Evolutionary conservation across 306 rosid species (phyloP), one percentile per base, ranked within the genome.

Genomic region (Glycine latifolia): DNA sequence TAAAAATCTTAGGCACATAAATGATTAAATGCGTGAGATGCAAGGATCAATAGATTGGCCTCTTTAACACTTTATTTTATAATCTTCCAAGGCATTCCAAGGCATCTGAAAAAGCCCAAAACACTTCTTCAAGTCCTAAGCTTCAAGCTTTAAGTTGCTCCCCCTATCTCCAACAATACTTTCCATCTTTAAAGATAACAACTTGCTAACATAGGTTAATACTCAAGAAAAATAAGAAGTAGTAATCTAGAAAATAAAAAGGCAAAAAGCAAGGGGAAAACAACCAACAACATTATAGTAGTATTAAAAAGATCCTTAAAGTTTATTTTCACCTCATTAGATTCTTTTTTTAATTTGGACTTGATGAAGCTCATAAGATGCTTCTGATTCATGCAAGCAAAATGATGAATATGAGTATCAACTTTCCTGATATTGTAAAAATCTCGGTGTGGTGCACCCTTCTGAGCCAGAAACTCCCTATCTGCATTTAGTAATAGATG

Each of bases 351-450:
- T 59, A 93, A 81, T 82, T 93, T 93, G 73, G 94, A 90, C 91
- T 93, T 93, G 74, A 93, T 93, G 69, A 93, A 93, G 67, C 90
- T 87, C n/a, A 93, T 85, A 61, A 93, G 97, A 87, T 93, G 98
- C 84, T 91, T 93, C 89, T 93, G 98, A 88, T 93, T 91, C 98
- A 93, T 93, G 89, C 98, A 93, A 54, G 98, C 98, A 78, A 97
- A 93, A 86, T 93, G 98, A 81, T 93, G 98, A 75, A 93, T 90
- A 84, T 93, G 98, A 9, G 94, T 93, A 86, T 93, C 97, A 61
- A 94, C 97, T 87, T 94, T 94, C 58, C 98, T 85, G 77, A 90
- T 81, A 62, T 94, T 94, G 86, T 94, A 94, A 89, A 94, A 94
- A 81, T 94, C 98, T 74, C 98, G 94, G 66, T 94, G 98, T 44